phyloP scores from a whole-genome alignment of 106 monocot species.

The Dendrobium chrysotoxum region DNA sequence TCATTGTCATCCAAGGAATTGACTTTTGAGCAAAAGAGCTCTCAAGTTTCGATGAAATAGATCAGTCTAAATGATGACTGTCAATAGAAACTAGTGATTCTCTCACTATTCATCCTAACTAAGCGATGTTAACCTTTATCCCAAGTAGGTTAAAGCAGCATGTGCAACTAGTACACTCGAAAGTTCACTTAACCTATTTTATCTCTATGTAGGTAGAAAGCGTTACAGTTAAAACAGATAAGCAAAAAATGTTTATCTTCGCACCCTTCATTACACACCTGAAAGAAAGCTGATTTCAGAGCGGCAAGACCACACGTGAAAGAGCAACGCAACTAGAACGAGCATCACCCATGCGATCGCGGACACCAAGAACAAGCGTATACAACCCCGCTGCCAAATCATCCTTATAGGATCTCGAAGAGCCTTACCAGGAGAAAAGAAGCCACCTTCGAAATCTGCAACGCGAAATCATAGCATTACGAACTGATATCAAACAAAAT shows the following conservation, averaged over 20 bases:
- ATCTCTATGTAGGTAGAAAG: not conserved
- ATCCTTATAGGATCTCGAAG: slow-evolving; percentile 32
- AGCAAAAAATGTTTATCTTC: not conserved
- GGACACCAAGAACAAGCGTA: slow-evolving; percentile 55
- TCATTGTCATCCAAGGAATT: not conserved
- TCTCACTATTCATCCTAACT: not conserved
- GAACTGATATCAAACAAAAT: not conserved
- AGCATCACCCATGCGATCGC: slow-evolving; percentile 70
- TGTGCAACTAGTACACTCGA: not conserved
- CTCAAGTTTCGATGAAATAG: not conserved
- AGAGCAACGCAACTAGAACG: slow-evolving; percentile 44
- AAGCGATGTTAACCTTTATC: not conserved
- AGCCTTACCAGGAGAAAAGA: slow-evolving; percentile 4
- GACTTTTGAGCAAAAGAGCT: not conserved
- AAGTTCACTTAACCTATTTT: not conserved
- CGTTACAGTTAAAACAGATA: not conserved
- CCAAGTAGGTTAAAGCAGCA: not conserved
- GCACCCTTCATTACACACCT: slow-evolving; percentile 21
- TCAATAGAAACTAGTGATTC: too few species aligned
- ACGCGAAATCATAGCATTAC: not conserved
- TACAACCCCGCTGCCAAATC: slow-evolving; percentile 53
- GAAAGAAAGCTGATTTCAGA: slow-evolving; percentile 56
- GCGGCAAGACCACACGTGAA: slow-evolving; percentile 69
- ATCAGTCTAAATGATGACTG: not conserved
- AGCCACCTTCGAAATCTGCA: slow-evolving; percentile 12